These are phyloP conservation scores for Zygotorulaspora mrakii DNA, from an alignment of 1,139 yeast genomes.

Conservation along the genomic window DNA sequence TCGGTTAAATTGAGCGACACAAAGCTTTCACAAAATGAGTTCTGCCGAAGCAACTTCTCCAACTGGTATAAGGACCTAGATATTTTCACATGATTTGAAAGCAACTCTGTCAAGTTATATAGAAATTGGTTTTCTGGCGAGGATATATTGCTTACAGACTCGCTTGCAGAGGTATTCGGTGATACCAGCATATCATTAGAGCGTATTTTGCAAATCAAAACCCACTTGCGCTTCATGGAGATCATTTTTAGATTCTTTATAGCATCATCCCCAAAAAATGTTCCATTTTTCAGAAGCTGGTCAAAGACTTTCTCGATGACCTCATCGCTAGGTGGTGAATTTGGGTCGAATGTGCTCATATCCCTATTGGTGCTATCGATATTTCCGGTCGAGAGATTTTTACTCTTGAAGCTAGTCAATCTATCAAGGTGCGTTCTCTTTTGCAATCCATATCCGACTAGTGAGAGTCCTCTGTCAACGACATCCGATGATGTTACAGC, in stretches of 20 bases:
- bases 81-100: slow-evolving; percentile 7
- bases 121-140: slow-evolving; percentile 9
- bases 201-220: slow-evolving; percentile 22
- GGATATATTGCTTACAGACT: slow-evolving; percentile 1
- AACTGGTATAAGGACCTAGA: slow-evolving; percentile 22
- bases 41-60: slow-evolving; percentile 26
- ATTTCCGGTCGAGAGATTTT: slow-evolving; percentile 16
- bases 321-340: slow-evolving; percentile 16
- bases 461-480: slow-evolving; percentile 12
- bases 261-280: slow-evolving; percentile 28
- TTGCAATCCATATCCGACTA: slow-evolving; percentile 15
- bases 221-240: slow-evolving; percentile 29
- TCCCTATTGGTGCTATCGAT: slow-evolving; percentile 4
- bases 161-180: slow-evolving; percentile 5
- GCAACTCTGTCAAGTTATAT: slow-evolving; percentile 7
- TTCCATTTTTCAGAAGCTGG: slow-evolving; percentile 22
- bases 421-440: slow-evolving; percentile 6
- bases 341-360: slow-evolving; percentile 9
- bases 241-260: slow-evolving; percentile 20
- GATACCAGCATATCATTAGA: slow-evolving; percentile 8
- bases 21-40: slow-evolving; percentile 18
- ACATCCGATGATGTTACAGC: slow-evolving; percentile 7
- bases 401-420: slow-evolving; percentile 13
- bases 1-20: slow-evolving; percentile 18
- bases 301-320: slow-evolving; percentile 23